phyloP scores from a whole-genome alignment of 495 filamentous ascomycete genomes.

The Tirmania nivea region DNA sequence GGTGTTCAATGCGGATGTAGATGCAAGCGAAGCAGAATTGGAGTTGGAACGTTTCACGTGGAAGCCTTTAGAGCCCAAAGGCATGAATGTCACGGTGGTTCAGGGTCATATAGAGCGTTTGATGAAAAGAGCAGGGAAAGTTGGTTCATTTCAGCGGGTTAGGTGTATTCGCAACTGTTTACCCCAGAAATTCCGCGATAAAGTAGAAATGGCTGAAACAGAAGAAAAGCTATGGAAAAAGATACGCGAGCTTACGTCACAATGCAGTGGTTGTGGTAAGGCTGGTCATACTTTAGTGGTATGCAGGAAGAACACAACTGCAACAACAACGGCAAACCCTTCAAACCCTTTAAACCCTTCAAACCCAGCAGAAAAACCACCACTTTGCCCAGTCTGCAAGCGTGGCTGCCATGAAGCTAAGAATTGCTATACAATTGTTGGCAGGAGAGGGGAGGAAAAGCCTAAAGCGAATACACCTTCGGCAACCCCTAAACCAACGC shows the following conservation, averaged over 20 bases:
- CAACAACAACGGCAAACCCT: not conserved
- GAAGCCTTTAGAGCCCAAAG: not conserved
- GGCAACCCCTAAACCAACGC: not conserved
- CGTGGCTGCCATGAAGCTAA: no score
- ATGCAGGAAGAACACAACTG: not conserved
- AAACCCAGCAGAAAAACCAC: not conserved
- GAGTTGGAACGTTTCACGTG: not conserved
- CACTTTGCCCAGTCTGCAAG: not conserved
- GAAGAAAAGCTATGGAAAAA: not conserved
- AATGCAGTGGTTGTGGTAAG: not conserved
- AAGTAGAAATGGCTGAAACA: not conserved
- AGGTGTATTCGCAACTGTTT: not conserved
- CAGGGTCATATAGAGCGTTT: not conserved
- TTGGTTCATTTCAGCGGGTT: not conserved
- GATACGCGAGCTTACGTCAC: not conserved
- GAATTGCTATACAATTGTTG: not conserved
- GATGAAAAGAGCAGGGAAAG: not conserved
- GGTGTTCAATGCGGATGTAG: not conserved
- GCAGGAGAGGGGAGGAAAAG: not conserved
- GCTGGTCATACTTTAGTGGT: not conserved
- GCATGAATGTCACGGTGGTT: not conserved
- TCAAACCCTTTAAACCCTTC: not conserved
- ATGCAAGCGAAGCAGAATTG: not conserved
- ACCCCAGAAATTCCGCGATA: not conserved
- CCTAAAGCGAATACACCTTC: not conserved